These are phyloP conservation scores for Pistacia vera DNA, from an alignment of 345 rosid genomes.

Conservation along the genomic window DNA sequence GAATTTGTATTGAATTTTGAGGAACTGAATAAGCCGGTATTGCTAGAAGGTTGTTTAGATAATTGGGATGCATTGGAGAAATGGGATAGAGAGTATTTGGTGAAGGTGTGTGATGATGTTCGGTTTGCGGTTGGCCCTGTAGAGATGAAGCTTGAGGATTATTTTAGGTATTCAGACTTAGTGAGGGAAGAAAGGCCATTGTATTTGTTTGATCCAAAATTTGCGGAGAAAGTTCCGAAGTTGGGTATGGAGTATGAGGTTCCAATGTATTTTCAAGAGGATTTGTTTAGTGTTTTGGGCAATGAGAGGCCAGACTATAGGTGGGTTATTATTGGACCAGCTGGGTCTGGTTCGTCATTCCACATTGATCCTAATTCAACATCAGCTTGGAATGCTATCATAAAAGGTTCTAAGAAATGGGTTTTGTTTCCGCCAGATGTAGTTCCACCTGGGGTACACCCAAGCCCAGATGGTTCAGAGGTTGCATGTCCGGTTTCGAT, in stretches of 20 bases:
- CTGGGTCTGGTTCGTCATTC: conserved; percentile 95
- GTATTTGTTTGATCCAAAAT: conserved; percentile 93
- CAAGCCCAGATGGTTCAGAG: conserved; percentile 96
- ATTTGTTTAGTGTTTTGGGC: conserved; percentile 82
- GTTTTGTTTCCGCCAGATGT: conserved; percentile 92
- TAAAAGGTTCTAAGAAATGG: conserved; percentile 96
- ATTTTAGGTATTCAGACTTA: conserved; percentile 70
- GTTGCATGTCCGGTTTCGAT: conserved; percentile 98
- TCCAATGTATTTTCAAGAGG: conserved; percentile 83
- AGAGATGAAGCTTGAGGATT: conserved; percentile 79
- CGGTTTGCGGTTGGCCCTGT: conserved; percentile 81
- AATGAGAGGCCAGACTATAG: conserved; percentile 85
- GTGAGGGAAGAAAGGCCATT: conserved; percentile 89
- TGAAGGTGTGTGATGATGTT: conserved; percentile 50
- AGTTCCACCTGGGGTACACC: conserved; percentile 94
- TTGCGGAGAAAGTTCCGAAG: conserved; percentile 70
- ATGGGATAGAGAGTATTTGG: conserved; percentile 80
- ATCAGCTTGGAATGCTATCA: conserved; percentile 95
- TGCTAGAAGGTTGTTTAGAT: conserved; percentile 88
- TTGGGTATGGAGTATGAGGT: conserved; percentile 75
- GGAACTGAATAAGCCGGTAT: conserved; percentile 84
- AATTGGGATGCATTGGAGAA: conserved; percentile 66
- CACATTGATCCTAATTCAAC: conserved; percentile 99
- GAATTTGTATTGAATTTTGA: conserved; percentile 72
- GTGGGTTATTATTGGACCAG: conserved; percentile 94